Conservation (phyloP, 192 early-diverging fungal genomes). For the Podila clonocystis region DNA sequence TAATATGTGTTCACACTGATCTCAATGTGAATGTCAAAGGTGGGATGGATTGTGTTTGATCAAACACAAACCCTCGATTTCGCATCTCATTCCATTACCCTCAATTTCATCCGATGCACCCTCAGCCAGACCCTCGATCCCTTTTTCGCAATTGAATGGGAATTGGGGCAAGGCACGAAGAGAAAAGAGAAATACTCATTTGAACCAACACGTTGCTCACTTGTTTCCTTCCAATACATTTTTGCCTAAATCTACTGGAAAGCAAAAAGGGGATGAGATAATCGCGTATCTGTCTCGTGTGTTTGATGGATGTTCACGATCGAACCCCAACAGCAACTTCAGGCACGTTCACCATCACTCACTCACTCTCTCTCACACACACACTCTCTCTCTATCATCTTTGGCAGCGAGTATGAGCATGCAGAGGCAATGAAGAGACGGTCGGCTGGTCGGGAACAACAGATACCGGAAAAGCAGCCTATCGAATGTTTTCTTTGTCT, state of each 20-base stretch:
- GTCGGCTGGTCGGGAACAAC: no score
- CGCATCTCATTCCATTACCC: neutral
- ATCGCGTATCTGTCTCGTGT: no score
- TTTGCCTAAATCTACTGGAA: neutral
- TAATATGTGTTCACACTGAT: neutral
- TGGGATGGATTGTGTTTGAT: neutral
- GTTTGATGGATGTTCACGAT: no score
- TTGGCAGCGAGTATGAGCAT: no score
- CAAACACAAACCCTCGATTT: neutral
- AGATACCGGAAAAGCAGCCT: no score
- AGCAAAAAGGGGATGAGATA: neutral
- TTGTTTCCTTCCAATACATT: neutral
- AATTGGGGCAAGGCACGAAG: neutral
- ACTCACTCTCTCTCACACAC: no score
- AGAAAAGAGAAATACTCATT: conserved; percentile 32
- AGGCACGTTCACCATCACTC: no score
- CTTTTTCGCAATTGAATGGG: neutral
- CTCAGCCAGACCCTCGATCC: neutral
- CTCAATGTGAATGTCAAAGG: neutral
- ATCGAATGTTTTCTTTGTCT: no score
- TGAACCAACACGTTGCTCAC: conserved; percentile 43
- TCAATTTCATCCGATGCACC: neutral
- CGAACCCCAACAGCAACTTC: no score
- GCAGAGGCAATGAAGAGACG: neutral
- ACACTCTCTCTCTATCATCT: no score